Base-by-base conservation (phyloP, 768 basidiomycete species). In the Bullera alba region DNA sequence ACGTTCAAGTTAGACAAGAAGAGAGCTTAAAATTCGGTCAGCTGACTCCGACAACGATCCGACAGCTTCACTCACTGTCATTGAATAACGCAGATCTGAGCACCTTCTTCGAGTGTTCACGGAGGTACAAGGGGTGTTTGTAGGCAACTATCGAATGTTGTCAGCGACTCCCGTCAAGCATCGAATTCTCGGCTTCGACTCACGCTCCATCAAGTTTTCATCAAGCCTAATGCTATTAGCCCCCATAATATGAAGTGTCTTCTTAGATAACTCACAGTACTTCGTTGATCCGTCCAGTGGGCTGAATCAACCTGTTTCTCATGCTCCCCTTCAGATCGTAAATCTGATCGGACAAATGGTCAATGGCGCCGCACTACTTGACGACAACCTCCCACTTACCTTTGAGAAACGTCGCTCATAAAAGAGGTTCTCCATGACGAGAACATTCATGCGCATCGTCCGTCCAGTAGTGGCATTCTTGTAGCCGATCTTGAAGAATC, bases 271-370 rank as follows among this genome's bases (percentile, higher is more conserved):
- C n/a, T n/a, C n/a, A n/a, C 29, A 97, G 77, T 4, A 99, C 95
- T 65, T 96, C 89, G 61, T 95, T 93, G 60, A 84, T 84, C 65
- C 84, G 78, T 19, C 87, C 87, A 2, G 90, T 93, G 8, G 87
- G 84, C 53, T 84, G 86, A 5, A 95, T 91, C 62, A 88, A 87
- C 0, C 95, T 83, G 68, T 95, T 95, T 38, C 95, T 79, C 14
- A 84, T 91, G 15, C 91, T 96, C 15, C 95, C 95, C 69, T 99
- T 99, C 36, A 99, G 76, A 67, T 99, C 95, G 69, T 93, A 99
- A 38, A 96, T 91, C 88, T 92, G 30, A 41, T 28, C 14, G 22
- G 22, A 14, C 22, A 17, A 38, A 36, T 41, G 29, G 26, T 5
- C 16, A 8, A 7, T 46, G 27, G 38, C 14, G 19, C 15, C 36